phyloP scores from a whole-genome alignment of 306 rosid genomes.

The Pterocarpus santalinus region DNA sequence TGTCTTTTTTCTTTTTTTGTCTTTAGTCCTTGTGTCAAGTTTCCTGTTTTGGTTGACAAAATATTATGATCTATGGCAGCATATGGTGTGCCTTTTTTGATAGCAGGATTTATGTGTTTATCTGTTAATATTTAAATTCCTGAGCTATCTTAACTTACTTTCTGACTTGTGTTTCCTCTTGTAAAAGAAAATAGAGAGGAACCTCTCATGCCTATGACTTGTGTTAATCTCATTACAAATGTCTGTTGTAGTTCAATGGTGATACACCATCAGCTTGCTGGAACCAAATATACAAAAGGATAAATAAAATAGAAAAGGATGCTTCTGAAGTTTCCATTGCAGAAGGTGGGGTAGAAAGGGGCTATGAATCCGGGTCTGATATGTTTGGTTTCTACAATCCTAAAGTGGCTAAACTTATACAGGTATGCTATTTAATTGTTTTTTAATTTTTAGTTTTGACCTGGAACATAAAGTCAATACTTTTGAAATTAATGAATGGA shows the following conservation, averaged over 20 bases:
- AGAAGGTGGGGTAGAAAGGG: slow-evolving; percentile 56
- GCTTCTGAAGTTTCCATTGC: slow-evolving; percentile 62
- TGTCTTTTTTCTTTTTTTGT: not conserved
- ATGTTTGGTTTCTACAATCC: slow-evolving; percentile 96
- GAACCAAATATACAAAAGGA: slow-evolving; percentile 80
- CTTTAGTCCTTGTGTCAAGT: slow-evolving; percentile 5
- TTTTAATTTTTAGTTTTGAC: slow-evolving; percentile 24
- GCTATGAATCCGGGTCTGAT: slow-evolving; percentile 78
- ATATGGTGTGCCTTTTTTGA: slow-evolving; percentile 4
- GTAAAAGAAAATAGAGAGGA: slow-evolving; percentile 37
- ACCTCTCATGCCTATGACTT: slow-evolving; percentile 15
- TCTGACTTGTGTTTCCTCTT: slow-evolving; percentile 35
- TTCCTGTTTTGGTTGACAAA: slow-evolving; percentile 15
- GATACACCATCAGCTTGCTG: slow-evolving; percentile 91
- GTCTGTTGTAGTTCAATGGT: slow-evolving; percentile 72
- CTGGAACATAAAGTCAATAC: slow-evolving; percentile 22
- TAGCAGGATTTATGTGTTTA: slow-evolving; percentile 27
- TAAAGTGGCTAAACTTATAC: slow-evolving; percentile 79
- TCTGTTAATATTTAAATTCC: slow-evolving; percentile 22
- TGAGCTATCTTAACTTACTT: not conserved
- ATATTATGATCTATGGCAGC: slow-evolving; percentile 1
- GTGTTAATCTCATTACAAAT: slow-evolving; percentile 32
- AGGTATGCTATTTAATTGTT: slow-evolving; percentile 59
- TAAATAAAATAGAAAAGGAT: slow-evolving; percentile 61
- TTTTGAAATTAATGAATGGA: slow-evolving; percentile 30